phyloP scores from a whole-genome alignment of 1,284 basidiomycete genomes.

The Sporisorium graminicola region DNA sequence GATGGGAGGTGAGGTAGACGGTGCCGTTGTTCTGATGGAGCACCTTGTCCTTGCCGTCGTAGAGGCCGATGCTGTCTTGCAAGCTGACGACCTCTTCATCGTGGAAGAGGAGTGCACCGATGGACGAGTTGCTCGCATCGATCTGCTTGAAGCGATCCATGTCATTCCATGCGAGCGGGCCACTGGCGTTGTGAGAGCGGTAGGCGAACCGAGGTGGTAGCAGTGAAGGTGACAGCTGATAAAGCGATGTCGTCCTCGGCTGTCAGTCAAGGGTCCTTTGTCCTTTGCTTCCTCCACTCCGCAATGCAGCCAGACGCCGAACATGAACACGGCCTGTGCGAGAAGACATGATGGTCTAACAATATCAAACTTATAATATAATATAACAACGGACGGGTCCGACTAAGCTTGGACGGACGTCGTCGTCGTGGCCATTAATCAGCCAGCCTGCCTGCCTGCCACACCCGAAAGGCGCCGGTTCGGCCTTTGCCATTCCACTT shows the following conservation, averaged over 20 bases:
- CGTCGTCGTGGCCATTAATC: slow-evolving; percentile 19
- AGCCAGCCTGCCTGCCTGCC: not conserved
- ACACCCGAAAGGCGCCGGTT: slow-evolving; percentile 32
- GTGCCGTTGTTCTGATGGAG: slow-evolving; percentile 79
- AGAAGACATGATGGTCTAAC: slow-evolving; percentile 12
- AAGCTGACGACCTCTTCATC: slow-evolving; percentile 62
- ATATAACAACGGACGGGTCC: not conserved
- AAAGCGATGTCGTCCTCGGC: not conserved
- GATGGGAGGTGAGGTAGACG: slow-evolving; percentile 83
- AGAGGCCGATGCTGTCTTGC: slow-evolving; percentile 63
- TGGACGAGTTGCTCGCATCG: slow-evolving; percentile 57
- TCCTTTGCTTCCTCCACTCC: not conserved
- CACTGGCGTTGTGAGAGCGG: not conserved
- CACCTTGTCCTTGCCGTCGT: slow-evolving; percentile 80
- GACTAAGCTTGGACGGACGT: slow-evolving; percentile 1
- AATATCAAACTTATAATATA: no score
- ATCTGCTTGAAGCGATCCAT: slow-evolving; percentile 65
- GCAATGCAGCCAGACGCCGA: not conserved
- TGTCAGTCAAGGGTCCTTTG: slow-evolving; percentile 10
- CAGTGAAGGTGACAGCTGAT: no score
- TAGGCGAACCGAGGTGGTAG: not conserved
- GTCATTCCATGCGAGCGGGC: slow-evolving; percentile 13
- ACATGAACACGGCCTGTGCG: slow-evolving; percentile 5
- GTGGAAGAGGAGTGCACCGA: slow-evolving; percentile 55
- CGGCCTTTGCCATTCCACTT: not conserved